Conservation (phyloP, 176 grass and related monocot genomes). For the Hsuehochloa calcarea region DNA sequence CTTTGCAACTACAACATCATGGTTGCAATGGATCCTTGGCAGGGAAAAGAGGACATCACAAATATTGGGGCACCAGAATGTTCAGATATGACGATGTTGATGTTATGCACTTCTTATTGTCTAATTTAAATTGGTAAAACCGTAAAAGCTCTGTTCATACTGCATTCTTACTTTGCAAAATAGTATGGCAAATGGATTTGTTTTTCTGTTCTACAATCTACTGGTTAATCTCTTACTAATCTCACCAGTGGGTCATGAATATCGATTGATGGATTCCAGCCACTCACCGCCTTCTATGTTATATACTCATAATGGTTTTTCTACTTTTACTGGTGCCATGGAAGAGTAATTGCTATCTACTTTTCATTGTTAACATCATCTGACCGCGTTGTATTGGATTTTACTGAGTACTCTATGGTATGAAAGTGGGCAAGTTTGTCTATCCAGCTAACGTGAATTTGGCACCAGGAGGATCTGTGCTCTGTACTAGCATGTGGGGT, state of each 20-base stretch:
- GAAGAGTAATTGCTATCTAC: constrained; percentile 74
- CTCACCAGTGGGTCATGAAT: constrained; percentile 84
- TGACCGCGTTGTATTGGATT: not conserved
- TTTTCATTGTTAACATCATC: not conserved
- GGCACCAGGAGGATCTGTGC: not conserved
- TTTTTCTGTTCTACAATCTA: constrained; percentile 13
- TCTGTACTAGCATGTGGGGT: not conserved
- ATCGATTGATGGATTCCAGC: constrained; percentile 88
- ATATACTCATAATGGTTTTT: constrained; percentile 98
- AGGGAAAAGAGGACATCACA: constrained; percentile 97
- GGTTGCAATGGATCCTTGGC: constrained; percentile 30
- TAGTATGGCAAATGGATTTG: not conserved
- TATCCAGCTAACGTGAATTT: not conserved
- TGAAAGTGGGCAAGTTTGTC: not conserved
- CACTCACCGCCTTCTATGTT: constrained; percentile 91
- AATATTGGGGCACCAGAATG: constrained; percentile 96
- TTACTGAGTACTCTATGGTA: not conserved
- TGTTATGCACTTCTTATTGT: constrained; percentile 91
- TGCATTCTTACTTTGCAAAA: constrained; percentile 5
- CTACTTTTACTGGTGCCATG: constrained; percentile 80
- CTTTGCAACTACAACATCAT: not conserved
- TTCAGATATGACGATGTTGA: constrained; percentile 97
- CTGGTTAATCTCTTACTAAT: constrained; percentile 24
- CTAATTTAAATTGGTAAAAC: constrained; percentile 94
- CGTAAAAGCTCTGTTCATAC: constrained; percentile 21